Percentiles rank a stretch among this genome's conserved stretches.
Conservation (phyloP, 2,329 filamentous ascomycete species). For the Scedosporium aurantiacum region DNA sequence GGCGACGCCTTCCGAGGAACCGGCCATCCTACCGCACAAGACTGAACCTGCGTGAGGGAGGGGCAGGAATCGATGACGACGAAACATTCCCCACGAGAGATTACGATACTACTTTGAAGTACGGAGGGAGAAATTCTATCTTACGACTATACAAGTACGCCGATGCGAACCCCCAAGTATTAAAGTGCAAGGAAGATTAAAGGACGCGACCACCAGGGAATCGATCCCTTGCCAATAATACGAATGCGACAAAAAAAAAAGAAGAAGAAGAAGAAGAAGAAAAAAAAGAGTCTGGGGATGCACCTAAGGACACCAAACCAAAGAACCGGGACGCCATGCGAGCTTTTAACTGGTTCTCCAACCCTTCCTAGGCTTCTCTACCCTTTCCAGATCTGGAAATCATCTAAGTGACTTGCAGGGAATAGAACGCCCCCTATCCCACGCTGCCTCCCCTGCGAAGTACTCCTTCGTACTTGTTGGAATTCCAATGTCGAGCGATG, state of each 20-base stretch:
- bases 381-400: background rate
- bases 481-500: background rate
- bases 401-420: background rate
- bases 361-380: constrained; percentile 3
- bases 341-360: background rate
- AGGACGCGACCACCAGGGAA: background rate
- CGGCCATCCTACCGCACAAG: background rate
- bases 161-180: background rate
- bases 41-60: too few relatives aligned
- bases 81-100: background rate
- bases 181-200: background rate
- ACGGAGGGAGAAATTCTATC: background rate
- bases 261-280: background rate
- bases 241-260: background rate
- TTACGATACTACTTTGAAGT: background rate
- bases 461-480: background rate
- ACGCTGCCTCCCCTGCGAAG: background rate
- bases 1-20: background rate
- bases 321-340: background rate
- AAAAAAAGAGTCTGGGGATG: background rate
- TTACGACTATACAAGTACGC: background rate
- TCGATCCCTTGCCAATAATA: background rate
- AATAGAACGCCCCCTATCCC: background rate
- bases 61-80: too few relatives aligned
- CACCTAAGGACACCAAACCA: constrained; percentile 1